These are phyloP conservation scores for Cercophora samala DNA, from an alignment of 495 filamentous ascomycete species.

Conservation along the genomic window DNA sequence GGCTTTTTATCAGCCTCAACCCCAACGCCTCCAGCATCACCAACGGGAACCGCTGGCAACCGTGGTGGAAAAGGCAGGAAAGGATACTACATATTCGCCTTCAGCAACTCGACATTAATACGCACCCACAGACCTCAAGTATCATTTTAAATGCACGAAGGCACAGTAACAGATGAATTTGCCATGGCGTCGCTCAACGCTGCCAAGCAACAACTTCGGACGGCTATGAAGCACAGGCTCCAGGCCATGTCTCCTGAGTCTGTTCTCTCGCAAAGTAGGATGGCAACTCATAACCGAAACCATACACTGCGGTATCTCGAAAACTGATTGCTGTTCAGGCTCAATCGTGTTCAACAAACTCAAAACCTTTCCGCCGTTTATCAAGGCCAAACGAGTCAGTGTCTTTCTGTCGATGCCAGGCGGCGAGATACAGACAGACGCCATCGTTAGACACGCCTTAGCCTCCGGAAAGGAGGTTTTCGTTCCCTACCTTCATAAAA, in stretches of 20 bases:
- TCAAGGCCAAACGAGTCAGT: slow-evolving; percentile 67
- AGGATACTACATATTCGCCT: neutral
- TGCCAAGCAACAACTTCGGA: slow-evolving; percentile 72
- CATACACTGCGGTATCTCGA: neutral
- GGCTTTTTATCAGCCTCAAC: neutral
- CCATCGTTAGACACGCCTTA: slow-evolving; percentile 78
- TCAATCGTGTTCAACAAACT: slow-evolving; percentile 55
- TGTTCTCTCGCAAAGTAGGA: slow-evolving; percentile 64
- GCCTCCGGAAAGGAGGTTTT: slow-evolving; percentile 76
- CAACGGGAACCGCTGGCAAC: neutral
- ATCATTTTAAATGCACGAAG: slow-evolving; percentile 5
- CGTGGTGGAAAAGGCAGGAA: neutral
- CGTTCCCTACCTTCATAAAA: slow-evolving; percentile 79
- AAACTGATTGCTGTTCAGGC: slow-evolving; percentile 43
- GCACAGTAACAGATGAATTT: neutral
- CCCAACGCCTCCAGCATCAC: neutral
- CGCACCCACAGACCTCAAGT: neutral
- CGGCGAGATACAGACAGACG: slow-evolving; percentile 76
- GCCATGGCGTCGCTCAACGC: slow-evolving; percentile 36
- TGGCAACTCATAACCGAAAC: slow-evolving; percentile 4
- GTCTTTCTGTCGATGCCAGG: slow-evolving; percentile 91
- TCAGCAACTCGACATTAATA: neutral
- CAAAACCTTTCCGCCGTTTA: slow-evolving; percentile 55
- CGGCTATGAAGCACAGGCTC: slow-evolving; percentile 62
- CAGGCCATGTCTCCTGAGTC: slow-evolving; percentile 54